Percentiles rank a stretch among this genome's conserved stretches.
Conservation (phyloP, 176 grass and related monocot genomes). For the Oryza nivara region DNA sequence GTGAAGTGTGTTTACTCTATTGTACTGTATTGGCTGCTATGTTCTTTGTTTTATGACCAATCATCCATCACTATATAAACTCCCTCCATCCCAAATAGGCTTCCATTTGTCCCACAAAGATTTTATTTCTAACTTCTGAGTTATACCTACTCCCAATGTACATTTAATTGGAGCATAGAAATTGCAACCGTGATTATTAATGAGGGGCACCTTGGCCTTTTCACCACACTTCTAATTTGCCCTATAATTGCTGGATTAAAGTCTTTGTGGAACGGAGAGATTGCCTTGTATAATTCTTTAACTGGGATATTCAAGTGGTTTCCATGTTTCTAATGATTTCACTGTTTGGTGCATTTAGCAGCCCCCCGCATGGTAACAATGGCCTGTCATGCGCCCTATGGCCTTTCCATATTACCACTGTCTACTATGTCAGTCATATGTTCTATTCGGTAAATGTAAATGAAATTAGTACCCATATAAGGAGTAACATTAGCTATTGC, state of each 20-base stretch:
- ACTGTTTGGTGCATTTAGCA: not conserved
- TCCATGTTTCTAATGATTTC: too few relatives aligned
- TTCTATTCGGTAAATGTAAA: not conserved
- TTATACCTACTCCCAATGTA: too few relatives aligned
- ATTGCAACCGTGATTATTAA: too few relatives aligned
- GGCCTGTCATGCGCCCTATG: not conserved
- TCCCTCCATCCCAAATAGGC: too few relatives aligned
- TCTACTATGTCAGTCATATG: not conserved
- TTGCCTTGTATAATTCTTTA: not conserved
- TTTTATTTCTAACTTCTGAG: too few relatives aligned
- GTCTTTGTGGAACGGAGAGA: too few relatives aligned
- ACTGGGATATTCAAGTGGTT: not conserved
- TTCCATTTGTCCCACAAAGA: too few relatives aligned
- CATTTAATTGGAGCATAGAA: too few relatives aligned
- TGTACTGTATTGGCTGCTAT: not conserved
- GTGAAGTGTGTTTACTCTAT: not conserved
- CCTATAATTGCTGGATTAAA: too few relatives aligned
- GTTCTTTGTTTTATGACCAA: not conserved
- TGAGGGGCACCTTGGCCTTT: too few relatives aligned
- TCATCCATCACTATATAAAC: not conserved
- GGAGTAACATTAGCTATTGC: not conserved
- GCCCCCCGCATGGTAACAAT: not conserved
- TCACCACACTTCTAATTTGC: too few relatives aligned
- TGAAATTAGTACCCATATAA: not conserved
- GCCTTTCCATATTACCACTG: not conserved